Evolutionary conservation across 2,329 filamentous ascomycete species (phyloP), one percentile per base, ranked within the genome.

Genomic region (Alternaria gansuensis): DNA sequence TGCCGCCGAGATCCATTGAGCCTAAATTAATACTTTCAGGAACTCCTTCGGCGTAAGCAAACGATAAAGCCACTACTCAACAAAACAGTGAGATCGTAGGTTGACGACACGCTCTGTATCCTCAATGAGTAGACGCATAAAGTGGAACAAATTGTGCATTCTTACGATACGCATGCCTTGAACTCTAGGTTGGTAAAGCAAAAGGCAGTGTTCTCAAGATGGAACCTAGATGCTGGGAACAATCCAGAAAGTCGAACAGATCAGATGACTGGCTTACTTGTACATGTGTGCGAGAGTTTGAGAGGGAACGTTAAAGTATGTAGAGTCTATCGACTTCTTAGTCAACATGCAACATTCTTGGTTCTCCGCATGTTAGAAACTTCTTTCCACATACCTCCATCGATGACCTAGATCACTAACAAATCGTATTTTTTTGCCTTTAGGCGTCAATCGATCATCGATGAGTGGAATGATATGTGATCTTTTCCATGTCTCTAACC

Each of bases 391-490:
- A 14, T 10, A 48, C 21, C 29, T 26, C 33, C 13, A 21, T 14
- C 29, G 8, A 7, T 34, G 1, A 26, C n/a, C 21, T 24, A 31
- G 9, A 34, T 17, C 13, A 5, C 6, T 8, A 1, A 11, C 5
- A 34, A 8, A 6, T 48, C 2, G 13, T 36, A 3, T 9, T 24
- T n/a, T 36, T 14, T n/a, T 1, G 0, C 14, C 13, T 48, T 14
- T 13, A 23, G 8, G 26, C 10, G 17, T 17, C 36, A 45, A 49
- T 8, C 7, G 26, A 17, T 51, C 54, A 54, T 43, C 40, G 41
- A 41, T 41, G 23, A 48, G 40, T 49, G 31, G 39, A 40, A n/a
- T 17, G 45, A 49, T 58, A 54, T 51, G 51, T 52, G 51, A n/a
- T 41, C 10, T 28, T 34, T 39, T 17, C 21, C 43, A 43, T 36